phyloP scores from a whole-genome alignment of 23 red algal genomes.

The Gracilaria caudata region DNA sequence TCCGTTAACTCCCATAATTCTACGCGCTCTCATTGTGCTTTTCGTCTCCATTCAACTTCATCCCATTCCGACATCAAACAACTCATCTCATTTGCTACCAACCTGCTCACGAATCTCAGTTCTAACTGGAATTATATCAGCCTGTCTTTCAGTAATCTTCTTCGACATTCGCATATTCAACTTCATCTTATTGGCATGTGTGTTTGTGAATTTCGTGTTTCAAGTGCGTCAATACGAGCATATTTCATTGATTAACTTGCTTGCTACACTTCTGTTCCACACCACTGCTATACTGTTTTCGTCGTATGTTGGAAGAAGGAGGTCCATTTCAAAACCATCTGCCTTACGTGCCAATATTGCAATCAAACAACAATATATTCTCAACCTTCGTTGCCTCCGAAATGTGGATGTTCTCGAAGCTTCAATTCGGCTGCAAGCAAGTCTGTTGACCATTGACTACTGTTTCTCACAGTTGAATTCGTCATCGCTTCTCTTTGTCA shows the following conservation, averaged over 20 bases:
- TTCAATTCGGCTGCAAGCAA: conserved; percentile 24
- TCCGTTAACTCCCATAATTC: conserved; percentile 38
- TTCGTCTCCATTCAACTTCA: conserved; percentile 50
- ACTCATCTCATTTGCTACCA: not conserved
- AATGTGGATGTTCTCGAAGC: conserved; percentile 48
- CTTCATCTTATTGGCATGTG: conserved; percentile 4
- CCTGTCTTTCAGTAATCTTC: conserved; percentile 52
- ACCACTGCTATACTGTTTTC: conserved; percentile 43
- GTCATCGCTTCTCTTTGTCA: conserved; percentile 31
- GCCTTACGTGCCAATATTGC: conserved; percentile 26
- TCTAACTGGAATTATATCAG: conserved; percentile 27
- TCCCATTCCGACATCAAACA: conserved; percentile 8
- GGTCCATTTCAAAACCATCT: conserved; percentile 61
- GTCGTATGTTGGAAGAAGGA: conserved; percentile 29
- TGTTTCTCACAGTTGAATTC: not conserved
- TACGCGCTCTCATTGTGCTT: conserved; percentile 51
- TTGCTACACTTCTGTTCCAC: conserved; percentile 33
- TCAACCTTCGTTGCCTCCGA: conserved; percentile 21
- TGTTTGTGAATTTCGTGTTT: conserved; percentile 55
- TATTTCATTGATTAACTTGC: not conserved
- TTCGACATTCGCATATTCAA: conserved; percentile 54
- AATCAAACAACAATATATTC: conserved; percentile 5
- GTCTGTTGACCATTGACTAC: conserved; percentile 41
- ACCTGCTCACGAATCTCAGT: conserved; percentile 31
- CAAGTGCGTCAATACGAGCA: conserved; percentile 3